Base-by-base conservation (phyloP, 495 filamentous ascomycete species). In the Neurospora hispaniola region DNA sequence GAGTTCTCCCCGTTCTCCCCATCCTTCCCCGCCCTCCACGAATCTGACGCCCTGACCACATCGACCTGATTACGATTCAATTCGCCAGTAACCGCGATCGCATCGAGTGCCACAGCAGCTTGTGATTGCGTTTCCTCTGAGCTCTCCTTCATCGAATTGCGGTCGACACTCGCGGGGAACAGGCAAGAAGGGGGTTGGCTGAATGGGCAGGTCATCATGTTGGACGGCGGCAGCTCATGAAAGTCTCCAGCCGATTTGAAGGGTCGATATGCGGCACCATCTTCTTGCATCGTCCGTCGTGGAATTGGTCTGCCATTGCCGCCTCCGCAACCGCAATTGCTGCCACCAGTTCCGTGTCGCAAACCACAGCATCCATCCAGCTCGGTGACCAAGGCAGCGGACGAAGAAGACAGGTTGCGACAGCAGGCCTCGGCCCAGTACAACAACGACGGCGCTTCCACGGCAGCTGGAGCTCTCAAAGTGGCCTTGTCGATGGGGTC, bases 231-330 rank as follows among this genome's bases (percentile, higher is more conserved):
- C 80, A 82, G 78, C 85, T 80, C 85, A 86, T 86, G 85, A 86
- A 82, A 85, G 80, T 84, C 80, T 78, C 82, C 74, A 83, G 78
- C 78, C 82, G 81, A 83, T 83, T 85, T 80, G 82, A 86, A 79
- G 81, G 84, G 81, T 83, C 83, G 81, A 82, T 82, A 82, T 84
- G 82, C 82, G 83, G 84, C 82, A 80, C 83, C 76, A 80, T 85
- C 75, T 77, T 81, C 72, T 77, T 80, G 74, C 77, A 75, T 79
- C 80, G 81, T 79, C 78, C 80, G 75, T 79, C 78, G 75, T 78
- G 76, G 76, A 79, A 69, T 73, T 78, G 76, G 75, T 75, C 75
- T 73, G 71, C 80, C 73, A 70, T 46, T 54, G 14, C 35, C 66
- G 38, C 48, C 44, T 43, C 71, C 71, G 38, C 38, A 69, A 16